Percentiles rank a stretch among this genome's conserved stretches.
Evolutionary conservation across 2,329 filamentous ascomycete genomes (phyloP).

Genomic region (Lachnellula arida): DNA sequence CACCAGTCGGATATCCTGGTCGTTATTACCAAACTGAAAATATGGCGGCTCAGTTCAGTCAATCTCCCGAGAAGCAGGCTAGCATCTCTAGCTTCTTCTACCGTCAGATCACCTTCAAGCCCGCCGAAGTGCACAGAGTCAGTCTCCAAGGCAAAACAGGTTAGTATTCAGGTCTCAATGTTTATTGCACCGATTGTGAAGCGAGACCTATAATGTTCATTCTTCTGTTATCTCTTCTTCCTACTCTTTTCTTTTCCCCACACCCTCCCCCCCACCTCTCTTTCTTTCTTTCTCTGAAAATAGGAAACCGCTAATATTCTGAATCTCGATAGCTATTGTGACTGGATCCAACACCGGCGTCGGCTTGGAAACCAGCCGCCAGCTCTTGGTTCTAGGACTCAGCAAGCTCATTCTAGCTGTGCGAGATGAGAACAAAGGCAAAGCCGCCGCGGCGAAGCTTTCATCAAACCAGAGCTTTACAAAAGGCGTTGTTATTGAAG

Average conservation of each 20-base stretch:
- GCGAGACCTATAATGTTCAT: too few relatives aligned
- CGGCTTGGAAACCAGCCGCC: constrained; percentile 38
- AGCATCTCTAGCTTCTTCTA: constrained; percentile 4
- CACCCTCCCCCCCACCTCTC: too few relatives aligned
- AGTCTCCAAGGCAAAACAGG: constrained; percentile 6
- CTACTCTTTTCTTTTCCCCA: too few relatives aligned
- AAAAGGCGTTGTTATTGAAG: constrained; percentile 38
- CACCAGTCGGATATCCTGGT: neutral
- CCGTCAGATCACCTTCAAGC: constrained; percentile 6
- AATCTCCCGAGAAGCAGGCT: neutral
- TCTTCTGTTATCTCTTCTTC: too few relatives aligned
- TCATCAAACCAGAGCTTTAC: constrained; percentile 21
- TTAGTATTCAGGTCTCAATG: too few relatives aligned
- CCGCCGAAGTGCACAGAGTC: neutral
- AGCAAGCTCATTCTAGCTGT: constrained; percentile 44
- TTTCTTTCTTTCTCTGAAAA: too few relatives aligned
- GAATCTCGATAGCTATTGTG: constrained; percentile 3
- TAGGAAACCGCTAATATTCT: too few relatives aligned
- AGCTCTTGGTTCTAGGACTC: constrained; percentile 37
- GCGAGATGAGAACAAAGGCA: constrained; percentile 39
- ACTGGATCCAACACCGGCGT: constrained; percentile 27
- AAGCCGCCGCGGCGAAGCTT: constrained; percentile 35
- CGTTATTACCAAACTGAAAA: neutral
- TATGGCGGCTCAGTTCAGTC: neutral
- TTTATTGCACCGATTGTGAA: too few relatives aligned